Percentiles rank a stretch among this genome's conserved stretches.
Evolutionary conservation across 164 flowering plant genomes (phyloP).

Genomic region (Litsea cubeba): DNA sequence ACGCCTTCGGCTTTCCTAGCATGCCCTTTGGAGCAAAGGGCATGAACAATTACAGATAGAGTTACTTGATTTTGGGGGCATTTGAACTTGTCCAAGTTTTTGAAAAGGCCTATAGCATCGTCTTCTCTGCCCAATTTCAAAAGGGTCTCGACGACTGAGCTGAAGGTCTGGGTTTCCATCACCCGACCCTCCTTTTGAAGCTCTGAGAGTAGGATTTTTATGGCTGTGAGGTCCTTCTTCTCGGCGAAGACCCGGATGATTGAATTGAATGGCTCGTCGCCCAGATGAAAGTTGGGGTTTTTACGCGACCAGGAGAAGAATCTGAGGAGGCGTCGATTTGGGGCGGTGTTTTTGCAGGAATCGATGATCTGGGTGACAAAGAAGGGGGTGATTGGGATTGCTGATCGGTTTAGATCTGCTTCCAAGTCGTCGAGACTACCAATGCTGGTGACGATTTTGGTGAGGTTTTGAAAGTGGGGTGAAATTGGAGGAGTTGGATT

Average conservation of each 20-base stretch:
- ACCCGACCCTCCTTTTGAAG: conserved; percentile 41
- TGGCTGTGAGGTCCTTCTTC: conserved; percentile 49
- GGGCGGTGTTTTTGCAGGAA: conserved; percentile 47
- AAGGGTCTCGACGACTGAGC: conserved; percentile 50
- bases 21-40: conserved; percentile 69
- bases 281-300: conserved; percentile 11
- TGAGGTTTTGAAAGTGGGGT: conserved; percentile 28
- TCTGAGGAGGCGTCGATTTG: conserved; percentile 60
- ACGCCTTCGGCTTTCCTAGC: conserved; percentile 68
- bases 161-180: conserved; percentile 51
- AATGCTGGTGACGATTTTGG: conserved; percentile 36
- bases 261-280: conserved; percentile 45
- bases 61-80: conserved; percentile 42
- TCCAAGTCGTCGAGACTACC: conserved; percentile 74
- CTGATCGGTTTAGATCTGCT: conserved; percentile 31
- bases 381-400: conserved; percentile 28
- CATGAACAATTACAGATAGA: conserved; percentile 49
- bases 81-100: conserved; percentile 58
- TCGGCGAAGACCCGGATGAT: conserved; percentile 47
- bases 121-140: conserved; percentile 61
- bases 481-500: background rate
- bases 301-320: conserved; percentile 68
- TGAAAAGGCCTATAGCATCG: conserved; percentile 68
- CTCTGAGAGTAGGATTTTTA: conserved; percentile 53
- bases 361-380: conserved; percentile 46